Conservation (phyloP, 768 basidiomycete species). For the Mycena amicta region DNA sequence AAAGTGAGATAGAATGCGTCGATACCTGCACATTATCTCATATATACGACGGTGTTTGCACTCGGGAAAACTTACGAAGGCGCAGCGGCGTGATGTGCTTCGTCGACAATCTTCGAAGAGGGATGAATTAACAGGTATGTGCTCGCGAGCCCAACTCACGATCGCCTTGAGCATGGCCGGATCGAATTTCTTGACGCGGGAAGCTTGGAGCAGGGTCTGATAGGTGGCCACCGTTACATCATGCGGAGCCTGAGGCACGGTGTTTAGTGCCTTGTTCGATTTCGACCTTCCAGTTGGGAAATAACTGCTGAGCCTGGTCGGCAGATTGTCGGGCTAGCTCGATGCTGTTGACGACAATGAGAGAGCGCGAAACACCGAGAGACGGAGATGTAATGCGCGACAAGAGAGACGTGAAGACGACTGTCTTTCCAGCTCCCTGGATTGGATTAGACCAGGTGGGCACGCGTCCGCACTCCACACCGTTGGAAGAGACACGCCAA, state of each 20-base stretch:
- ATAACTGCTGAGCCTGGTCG: conserved; percentile 62
- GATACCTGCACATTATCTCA: conserved; percentile 53
- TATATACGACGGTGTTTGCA: neutral
- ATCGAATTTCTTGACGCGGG: conserved; percentile 76
- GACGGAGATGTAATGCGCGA: conserved; percentile 59
- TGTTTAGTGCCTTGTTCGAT: conserved; percentile 87
- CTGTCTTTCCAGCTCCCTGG: conserved; percentile 81
- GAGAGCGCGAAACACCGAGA: conserved; percentile 53
- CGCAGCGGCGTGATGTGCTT: conserved; percentile 95
- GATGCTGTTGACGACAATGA: conserved; percentile 88
- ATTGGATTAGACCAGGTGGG: too few relatives aligned
- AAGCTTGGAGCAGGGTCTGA: conserved; percentile 72
- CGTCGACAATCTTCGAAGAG: conserved; percentile 63
- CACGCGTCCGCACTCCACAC: too few relatives aligned
- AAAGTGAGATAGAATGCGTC: conserved; percentile 83
- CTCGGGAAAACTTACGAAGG: conserved; percentile 65
- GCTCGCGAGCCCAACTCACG: neutral
- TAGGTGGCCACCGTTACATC: conserved; percentile 92
- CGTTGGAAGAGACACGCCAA: conserved; percentile 85
- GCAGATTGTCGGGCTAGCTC: conserved; percentile 91
- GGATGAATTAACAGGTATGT: neutral
- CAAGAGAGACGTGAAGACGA: conserved; percentile 85
- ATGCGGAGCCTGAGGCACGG: conserved; percentile 73
- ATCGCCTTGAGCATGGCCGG: conserved; percentile 69
- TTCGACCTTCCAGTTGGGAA: conserved; percentile 80